Conservation (phyloP, 2,329 filamentous ascomycete species). For the Fusarium avenaceum region DNA sequence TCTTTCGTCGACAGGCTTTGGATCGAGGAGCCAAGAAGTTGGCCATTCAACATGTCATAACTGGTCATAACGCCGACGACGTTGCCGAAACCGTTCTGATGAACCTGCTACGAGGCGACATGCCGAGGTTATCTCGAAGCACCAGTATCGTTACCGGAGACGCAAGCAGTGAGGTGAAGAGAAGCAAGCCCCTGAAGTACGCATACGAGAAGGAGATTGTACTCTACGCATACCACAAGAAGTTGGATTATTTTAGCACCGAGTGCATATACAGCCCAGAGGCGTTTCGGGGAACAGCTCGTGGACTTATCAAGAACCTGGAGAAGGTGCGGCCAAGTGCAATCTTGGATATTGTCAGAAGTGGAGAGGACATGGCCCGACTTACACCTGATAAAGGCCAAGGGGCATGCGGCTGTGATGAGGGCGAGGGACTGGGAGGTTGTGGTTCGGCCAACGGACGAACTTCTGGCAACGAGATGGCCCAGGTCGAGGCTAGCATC, state of each 20-base stretch:
- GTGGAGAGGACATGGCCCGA: conserved; percentile 94
- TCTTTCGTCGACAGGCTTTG: conserved; percentile 93
- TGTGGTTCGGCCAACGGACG: conserved; percentile 77
- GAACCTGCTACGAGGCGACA: conserved; percentile 92
- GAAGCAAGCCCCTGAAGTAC: conserved; percentile 97
- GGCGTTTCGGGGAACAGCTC: conserved; percentile 92
- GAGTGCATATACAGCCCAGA: conserved; percentile 99
- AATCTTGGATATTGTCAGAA: conserved; percentile 93
- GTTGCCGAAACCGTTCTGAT: conserved; percentile 97
- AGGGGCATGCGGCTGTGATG: conserved; percentile 55
- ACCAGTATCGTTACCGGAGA: conserved; percentile 90
- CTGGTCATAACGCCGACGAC: conserved; percentile 97
- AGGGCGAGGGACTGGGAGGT: conserved; percentile 67
- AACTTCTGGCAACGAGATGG: conserved; percentile 81
- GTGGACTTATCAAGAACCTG: conserved; percentile 93
- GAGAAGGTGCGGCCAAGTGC: conserved; percentile 94
- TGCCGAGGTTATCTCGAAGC: conserved; percentile 87
- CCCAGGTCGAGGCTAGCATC: conserved; percentile 76
- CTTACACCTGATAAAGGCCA: conserved; percentile 64
- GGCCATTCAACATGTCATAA: conserved; percentile 92
- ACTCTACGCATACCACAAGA: conserved; percentile 95
- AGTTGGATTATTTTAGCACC: conserved; percentile 97
- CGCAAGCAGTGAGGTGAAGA: conserved; percentile 86
- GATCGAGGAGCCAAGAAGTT: conserved; percentile 91
- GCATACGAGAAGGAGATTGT: conserved; percentile 99